Evolutionary conservation across 345 rosid genomes (phyloP).

Genomic region (Syzygium grande): DNA sequence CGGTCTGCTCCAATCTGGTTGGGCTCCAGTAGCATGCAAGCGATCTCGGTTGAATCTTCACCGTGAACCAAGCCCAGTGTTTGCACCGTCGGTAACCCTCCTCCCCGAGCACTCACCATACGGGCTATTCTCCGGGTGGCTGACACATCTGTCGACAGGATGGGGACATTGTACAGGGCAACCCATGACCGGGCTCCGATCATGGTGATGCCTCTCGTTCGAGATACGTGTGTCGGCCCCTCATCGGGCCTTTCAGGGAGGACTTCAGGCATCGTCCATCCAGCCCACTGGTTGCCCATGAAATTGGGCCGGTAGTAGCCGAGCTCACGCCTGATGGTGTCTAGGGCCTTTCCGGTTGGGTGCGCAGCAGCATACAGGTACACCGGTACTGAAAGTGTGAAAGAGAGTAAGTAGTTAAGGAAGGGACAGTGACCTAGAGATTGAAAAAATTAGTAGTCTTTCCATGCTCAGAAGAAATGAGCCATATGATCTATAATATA

Average conservation of each 20-base stretch:
- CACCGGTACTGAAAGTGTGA: slow-evolving; percentile 38
- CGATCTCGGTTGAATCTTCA: slow-evolving; percentile 40
- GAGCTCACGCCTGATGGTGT: slow-evolving; percentile 47
- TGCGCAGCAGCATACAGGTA: slow-evolving; percentile 53
- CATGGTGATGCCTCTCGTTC: slow-evolving; percentile 32
- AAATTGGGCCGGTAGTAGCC: slow-evolving; percentile 54
- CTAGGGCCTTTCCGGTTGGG: slow-evolving; percentile 44
- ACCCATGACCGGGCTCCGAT: slow-evolving; percentile 54
- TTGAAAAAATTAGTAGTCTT: background rate
- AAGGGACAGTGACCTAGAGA: background rate
- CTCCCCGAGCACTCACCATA: slow-evolving; percentile 58
- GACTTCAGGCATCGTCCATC: slow-evolving; percentile 26
- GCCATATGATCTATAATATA: background rate
- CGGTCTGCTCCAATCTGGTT: slow-evolving; percentile 45
- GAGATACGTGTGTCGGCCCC: slow-evolving; percentile 36
- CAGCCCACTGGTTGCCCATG: slow-evolving; percentile 53
- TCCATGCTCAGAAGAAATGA: background rate
- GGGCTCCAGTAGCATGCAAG: slow-evolving; percentile 59
- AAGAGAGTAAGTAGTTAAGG: background rate
- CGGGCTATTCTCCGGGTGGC: slow-evolving; percentile 33
- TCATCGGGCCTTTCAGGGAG: slow-evolving; percentile 32
- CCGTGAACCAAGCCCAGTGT: slow-evolving; percentile 43
- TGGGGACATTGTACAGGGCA: slow-evolving; percentile 37
- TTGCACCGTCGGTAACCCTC: slow-evolving; percentile 59
- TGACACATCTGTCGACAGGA: slow-evolving; percentile 33